Base-by-base conservation (phyloP, 1,139 yeast genomes). In the Kodamaea sp. region DNA sequence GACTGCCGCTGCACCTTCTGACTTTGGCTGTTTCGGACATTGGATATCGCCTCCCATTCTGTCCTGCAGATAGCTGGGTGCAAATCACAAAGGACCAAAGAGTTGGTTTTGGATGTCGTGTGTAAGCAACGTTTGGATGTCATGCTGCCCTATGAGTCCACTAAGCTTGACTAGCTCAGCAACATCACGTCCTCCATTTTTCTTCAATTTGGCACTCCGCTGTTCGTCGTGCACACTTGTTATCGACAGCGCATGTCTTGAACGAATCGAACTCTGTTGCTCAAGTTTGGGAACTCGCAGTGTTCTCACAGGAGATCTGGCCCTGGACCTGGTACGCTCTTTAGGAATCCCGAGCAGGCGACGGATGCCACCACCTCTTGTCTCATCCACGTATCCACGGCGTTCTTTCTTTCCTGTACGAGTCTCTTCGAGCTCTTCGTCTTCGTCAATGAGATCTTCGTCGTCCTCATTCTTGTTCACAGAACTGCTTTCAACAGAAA, bases 41-140 rank as follows among this genome's bases (percentile, higher is more conserved):
- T n/a, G n/a, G n/a, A n/a, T n/a, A n/a, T n/a, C n/a, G n/a, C n/a
- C n/a, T n/a, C n/a, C n/a, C n/a, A n/a, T n/a, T n/a, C n/a, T n/a
- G n/a, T n/a, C n/a, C n/a, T n/a, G n/a, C n/a, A n/a, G n/a, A n/a
- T n/a, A n/a, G n/a, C n/a, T n/a, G n/a, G n/a, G n/a, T n/a, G n/a
- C n/a, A n/a, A n/a, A n/a, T n/a, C n/a, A n/a, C n/a, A n/a, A 13
- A 7, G 21, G 21, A 18, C 21, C 21, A 27, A 40, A 40, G 20
- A 41, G 31, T 26, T 37, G 24, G 22, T 20, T 20, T 26, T 59
- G 64, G 20, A 56, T 26, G 30, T 59, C 57, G 27, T 51, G 33
- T 11, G 51, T 48, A 41, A 58, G 37, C 39, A 61, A 36, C 26
- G 50, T 51, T 30, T 57, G 47, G 15, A 53, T 24, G n/a, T 37